These are phyloP conservation scores for Hypericum perforatum DNA, from an alignment of 345 rosid genomes.

Conservation along the genomic window DNA sequence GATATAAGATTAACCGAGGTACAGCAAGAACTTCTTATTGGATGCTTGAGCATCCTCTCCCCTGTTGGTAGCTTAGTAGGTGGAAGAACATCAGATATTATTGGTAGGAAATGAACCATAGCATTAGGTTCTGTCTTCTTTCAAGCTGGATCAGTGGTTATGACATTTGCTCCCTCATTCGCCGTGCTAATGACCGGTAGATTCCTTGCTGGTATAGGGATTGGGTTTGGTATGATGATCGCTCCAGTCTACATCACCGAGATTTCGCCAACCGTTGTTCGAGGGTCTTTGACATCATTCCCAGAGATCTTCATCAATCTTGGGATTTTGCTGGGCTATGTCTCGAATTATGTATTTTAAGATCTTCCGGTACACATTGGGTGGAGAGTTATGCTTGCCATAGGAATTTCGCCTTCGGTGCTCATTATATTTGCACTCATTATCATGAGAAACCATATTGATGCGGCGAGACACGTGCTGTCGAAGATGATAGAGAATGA, in stretches of 20 bases:
- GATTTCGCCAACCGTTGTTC: conserved; percentile 16
- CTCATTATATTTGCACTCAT: conserved; percentile 13
- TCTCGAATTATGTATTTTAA: conserved; percentile 17
- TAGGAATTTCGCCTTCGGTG: conserved; percentile 18
- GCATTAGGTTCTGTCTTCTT: conserved; percentile 17
- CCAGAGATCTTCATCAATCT: conserved; percentile 18
- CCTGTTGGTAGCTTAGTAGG: conserved; percentile 24
- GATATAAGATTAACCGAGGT: conserved; percentile 73
- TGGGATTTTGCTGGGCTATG: conserved; percentile 18
- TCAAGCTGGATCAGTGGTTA: conserved; percentile 19
- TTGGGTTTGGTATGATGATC: conserved; percentile 20
- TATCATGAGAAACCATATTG: conserved; percentile 14
- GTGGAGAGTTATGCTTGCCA: conserved; percentile 25
- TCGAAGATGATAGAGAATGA: conserved; percentile 33
- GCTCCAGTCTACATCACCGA: conserved; percentile 21
- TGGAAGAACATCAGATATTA: conserved; percentile 22
- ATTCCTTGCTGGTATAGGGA: conserved; percentile 18
- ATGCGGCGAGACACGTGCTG: conserved; percentile 15
- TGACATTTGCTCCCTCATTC: conserved; percentile 22
- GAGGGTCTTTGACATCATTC: conserved; percentile 21
- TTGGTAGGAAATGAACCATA: conserved; percentile 24
- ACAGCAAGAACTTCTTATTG: conserved; percentile 33
- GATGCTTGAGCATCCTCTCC: conserved; percentile 20
- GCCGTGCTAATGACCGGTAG: conserved; percentile 13
- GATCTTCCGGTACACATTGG: conserved; percentile 13